These are phyloP conservation scores for Sicyos edulis DNA, from an alignment of 306 rosid species.

Conservation along the genomic window DNA sequence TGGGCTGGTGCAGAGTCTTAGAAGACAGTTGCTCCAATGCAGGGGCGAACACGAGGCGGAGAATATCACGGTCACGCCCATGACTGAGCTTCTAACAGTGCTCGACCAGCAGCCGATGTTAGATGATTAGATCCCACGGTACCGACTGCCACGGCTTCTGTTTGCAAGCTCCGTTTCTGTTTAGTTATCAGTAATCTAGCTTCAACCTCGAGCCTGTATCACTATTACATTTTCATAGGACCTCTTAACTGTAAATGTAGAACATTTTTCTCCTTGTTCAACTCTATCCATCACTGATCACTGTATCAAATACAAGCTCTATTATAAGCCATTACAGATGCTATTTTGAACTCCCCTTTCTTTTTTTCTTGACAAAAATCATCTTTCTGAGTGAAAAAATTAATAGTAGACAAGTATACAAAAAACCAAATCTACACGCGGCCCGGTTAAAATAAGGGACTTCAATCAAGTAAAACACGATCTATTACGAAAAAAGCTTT, in stretches of 20 bases:
- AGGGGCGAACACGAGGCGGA: conserved; percentile 34
- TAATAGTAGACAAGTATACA: no score
- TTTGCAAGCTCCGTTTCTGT: background rate
- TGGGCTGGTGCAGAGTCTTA: conserved; percentile 44
- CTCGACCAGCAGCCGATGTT: conserved; percentile 38
- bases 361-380: no score
- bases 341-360: background rate
- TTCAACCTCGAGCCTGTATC: background rate
- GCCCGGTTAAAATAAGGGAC: no score
- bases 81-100: conserved; percentile 42
- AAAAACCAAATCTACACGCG: no score
- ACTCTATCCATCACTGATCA: conserved; percentile 5
- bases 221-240: background rate
- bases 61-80: conserved; percentile 33
- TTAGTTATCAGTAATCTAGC: conserved; percentile 16
- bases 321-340: background rate
- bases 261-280: background rate
- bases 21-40: conserved; percentile 40
- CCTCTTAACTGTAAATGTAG: background rate
- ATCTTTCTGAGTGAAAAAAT: no score
- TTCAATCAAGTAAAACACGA: no score
- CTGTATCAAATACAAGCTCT: conserved; percentile 4
- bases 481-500: no score
- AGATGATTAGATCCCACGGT: conserved; percentile 35
- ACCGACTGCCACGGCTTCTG: background rate